Evolutionary conservation across 768 basidiomycete species (phyloP).

Genomic region (Cystofilobasidium bisporidii): DNA sequence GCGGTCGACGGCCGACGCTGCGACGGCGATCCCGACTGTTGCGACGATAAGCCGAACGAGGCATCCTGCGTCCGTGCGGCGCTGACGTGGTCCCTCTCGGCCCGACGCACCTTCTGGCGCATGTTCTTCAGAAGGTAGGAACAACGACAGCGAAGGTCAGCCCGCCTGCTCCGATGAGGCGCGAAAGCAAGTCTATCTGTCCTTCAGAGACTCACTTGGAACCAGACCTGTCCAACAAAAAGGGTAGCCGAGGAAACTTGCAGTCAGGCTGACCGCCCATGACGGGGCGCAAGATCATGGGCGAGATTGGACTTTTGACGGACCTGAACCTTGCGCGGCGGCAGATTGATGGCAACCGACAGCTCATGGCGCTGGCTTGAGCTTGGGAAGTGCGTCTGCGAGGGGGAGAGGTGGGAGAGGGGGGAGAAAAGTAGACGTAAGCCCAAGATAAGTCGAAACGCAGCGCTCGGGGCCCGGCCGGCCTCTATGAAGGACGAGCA

Average conservation of each 20-base stretch:
- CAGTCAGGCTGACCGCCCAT: not conserved
- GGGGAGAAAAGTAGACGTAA: no score
- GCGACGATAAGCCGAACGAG: not conserved
- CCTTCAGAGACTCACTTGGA: not conserved
- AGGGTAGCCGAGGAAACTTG: not conserved
- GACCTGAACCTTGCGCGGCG: conserved; percentile 7
- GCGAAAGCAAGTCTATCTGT: no score
- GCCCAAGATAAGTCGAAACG: no score
- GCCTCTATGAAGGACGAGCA: not conserved
- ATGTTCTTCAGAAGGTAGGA: not conserved
- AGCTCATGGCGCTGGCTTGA: not conserved
- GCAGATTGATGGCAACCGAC: not conserved
- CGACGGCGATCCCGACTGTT: not conserved
- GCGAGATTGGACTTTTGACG: no score
- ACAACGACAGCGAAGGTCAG: not conserved
- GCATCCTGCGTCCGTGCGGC: not conserved
- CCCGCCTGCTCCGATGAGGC: not conserved
- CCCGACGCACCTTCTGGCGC: not conserved
- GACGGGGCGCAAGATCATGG: no score
- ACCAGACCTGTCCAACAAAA: not conserved
- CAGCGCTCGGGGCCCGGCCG: no score
- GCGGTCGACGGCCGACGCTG: not conserved
- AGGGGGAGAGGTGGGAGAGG: no score
- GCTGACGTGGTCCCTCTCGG: not conserved
- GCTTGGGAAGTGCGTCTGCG: conserved; percentile 3